Evolutionary conservation across 129 eudicot species (phyloP).

Genomic region (Artemisia argyi): DNA sequence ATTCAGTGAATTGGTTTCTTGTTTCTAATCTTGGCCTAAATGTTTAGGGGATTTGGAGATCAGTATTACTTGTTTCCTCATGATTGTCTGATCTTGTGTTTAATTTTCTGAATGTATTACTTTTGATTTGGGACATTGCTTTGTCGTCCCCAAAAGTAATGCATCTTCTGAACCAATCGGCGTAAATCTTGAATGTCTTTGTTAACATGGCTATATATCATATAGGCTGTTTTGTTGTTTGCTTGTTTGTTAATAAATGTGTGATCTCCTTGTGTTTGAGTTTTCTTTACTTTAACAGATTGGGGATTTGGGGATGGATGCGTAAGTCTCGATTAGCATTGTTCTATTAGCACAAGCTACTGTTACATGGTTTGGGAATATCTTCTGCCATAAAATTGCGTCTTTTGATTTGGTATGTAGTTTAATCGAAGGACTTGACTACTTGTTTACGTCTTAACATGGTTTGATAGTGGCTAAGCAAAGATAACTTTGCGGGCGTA

Average conservation of each 20-base stretch:
- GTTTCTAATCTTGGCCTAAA: too few relatives aligned
- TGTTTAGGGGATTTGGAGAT: too few relatives aligned
- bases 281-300: neutral
- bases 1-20: conserved; percentile 17
- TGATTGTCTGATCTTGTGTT: too few relatives aligned
- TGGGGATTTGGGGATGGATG: neutral
- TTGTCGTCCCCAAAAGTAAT: too few relatives aligned
- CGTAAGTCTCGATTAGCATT: neutral
- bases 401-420: neutral
- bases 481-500: neutral
- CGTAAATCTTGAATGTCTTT: too few relatives aligned
- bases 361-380: neutral
- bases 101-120: too few relatives aligned
- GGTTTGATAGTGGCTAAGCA: neutral
- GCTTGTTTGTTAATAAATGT: neutral
- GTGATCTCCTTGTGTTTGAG: neutral
- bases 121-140: too few relatives aligned
- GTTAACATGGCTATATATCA: too few relatives aligned
- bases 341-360: neutral
- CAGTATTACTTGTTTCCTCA: too few relatives aligned
- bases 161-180: too few relatives aligned
- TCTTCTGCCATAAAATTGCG: neutral
- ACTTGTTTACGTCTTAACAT: neutral
- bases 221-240: neutral
- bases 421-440: neutral